phyloP scores from a whole-genome alignment of 2,329 filamentous ascomycete genomes.

The Claviceps citrina region DNA sequence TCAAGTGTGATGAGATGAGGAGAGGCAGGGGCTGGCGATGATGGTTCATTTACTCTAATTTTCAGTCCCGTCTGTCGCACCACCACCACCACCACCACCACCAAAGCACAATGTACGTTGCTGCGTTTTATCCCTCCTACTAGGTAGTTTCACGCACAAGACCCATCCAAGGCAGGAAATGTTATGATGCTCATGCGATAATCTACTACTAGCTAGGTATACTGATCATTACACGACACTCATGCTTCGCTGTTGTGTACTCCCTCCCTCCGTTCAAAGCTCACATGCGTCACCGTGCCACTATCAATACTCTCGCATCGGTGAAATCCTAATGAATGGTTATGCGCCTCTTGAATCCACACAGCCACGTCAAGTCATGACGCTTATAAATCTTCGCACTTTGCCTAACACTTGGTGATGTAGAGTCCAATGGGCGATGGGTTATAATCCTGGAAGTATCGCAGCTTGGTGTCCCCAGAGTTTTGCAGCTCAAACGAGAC shows the following conservation, averaged over 20 bases:
- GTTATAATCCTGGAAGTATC: conserved; percentile 52
- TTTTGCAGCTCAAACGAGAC: conserved; percentile 35
- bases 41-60: no score
- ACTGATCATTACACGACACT: not conserved
- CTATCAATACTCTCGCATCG: not conserved
- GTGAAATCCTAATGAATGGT: not conserved
- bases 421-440: conserved; percentile 27
- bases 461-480: conserved; percentile 33
- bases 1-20: no score
- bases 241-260: no score
- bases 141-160: no score
- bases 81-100: no score
- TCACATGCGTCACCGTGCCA: not conserved
- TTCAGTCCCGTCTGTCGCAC: no score
- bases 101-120: no score
- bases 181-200: no score
- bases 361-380: not conserved
- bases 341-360: not conserved
- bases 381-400: not conserved
- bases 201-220: no score
- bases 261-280: not conserved
- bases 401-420: conserved; percentile 18
- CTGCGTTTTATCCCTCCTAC: no score
- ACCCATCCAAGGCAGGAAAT: no score
- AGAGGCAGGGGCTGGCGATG: no score